A percentile compares a stretch with the other conserved stretches of the same genome.
Conservation (phyloP, 106 monocot genomes). For the Vanilla planifolia region DNA sequence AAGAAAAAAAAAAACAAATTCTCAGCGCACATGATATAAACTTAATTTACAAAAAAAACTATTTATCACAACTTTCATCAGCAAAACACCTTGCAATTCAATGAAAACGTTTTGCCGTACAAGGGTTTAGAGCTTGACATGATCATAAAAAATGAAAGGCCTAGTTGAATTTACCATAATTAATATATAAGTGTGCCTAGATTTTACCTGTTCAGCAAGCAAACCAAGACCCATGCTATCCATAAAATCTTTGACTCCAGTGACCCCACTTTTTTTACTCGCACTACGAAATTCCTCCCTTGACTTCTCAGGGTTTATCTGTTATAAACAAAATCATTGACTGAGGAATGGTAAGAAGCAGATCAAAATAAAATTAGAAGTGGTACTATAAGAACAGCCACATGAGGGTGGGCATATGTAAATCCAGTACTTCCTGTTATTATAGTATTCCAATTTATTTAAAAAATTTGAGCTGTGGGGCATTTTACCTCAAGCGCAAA, state of each 20-base stretch:
- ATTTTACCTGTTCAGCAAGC: slow-evolving; percentile 85
- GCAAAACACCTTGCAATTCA: no score
- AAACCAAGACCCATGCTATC: slow-evolving; percentile 98
- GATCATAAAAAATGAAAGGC: no score
- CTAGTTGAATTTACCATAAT: not conserved
- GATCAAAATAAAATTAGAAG: not conserved
- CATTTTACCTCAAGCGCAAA: slow-evolving; percentile 82
- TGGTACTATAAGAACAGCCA: not conserved
- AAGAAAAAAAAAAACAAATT: no score
- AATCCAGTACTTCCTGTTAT: not conserved
- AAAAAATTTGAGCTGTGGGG: not conserved
- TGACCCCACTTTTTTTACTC: slow-evolving; percentile 65
- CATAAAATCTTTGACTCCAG: slow-evolving; percentile 96
- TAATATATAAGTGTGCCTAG: not conserved
- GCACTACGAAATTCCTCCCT: slow-evolving; percentile 87
- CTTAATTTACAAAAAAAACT: no score
- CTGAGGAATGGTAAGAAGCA: slow-evolving; percentile 1
- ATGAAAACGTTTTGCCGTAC: no score
- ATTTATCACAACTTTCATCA: no score
- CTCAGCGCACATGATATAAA: no score
- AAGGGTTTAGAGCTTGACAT: no score
- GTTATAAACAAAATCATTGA: slow-evolving; percentile 8
- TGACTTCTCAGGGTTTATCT: slow-evolving; percentile 98
- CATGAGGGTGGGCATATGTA: not conserved
- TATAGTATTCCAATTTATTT: no score